These are phyloP conservation scores for Phlebiopsis flavidoalba DNA, from an alignment of 768 basidiomycete species.

Conservation along the genomic window DNA sequence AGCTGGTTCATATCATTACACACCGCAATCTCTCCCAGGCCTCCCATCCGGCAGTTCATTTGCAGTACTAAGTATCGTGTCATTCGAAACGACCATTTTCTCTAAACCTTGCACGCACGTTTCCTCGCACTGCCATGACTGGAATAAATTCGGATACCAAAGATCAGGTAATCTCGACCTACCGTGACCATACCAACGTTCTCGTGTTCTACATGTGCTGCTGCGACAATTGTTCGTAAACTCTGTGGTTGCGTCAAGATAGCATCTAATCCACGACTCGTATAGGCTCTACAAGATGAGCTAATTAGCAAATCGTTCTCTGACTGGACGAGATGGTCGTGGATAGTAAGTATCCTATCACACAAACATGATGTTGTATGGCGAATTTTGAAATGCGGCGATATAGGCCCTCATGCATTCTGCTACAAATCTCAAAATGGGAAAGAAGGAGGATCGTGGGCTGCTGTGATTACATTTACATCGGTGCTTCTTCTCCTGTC, in stretches of 20 bases:
- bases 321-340: constrained; percentile 73
- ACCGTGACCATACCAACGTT: constrained; percentile 63
- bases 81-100: background rate
- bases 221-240: constrained; percentile 59
- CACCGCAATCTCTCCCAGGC: background rate
- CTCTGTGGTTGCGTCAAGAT: background rate
- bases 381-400: background rate
- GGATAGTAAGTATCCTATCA: constrained; percentile 57
- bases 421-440: constrained; percentile 69
- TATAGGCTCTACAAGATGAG: constrained; percentile 78
- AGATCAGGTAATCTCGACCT: constrained; percentile 55
- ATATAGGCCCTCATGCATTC: constrained; percentile 69
- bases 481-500: background rate
- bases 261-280: background rate
- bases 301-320: constrained; percentile 83
- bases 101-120: background rate
- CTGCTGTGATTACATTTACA: constrained; percentile 46
- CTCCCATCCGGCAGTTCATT: background rate
- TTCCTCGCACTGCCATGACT: background rate
- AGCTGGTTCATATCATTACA: background rate
- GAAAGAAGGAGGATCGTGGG: constrained; percentile 67
- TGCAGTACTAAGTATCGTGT: background rate
- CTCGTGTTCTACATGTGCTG: constrained; percentile 64
- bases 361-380: background rate
- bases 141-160: constrained; percentile 36